Base-by-base conservation (phyloP, 2,329 filamentous ascomycete species). In the Dryadomyces sulphureus region DNA sequence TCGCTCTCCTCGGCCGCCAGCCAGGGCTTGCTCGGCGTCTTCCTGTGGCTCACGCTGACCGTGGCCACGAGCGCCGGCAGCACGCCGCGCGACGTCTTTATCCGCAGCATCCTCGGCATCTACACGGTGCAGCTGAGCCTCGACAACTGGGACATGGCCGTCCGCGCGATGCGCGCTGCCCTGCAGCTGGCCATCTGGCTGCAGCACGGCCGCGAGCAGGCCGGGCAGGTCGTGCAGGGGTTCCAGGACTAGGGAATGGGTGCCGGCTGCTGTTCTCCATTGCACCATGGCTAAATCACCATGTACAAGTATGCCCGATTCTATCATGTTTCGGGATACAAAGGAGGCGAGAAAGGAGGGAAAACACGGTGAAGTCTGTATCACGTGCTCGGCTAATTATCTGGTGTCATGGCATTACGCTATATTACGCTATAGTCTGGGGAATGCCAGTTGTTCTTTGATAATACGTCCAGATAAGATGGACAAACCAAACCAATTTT, bases 1-100 rank as follows among this genome's bases (percentile, higher is more conserved):
- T 63, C 66, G 2, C 57, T 72, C 30, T 56, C 59, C 24, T 7
- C 25, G n/a, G n/a, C n/a, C n/a, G n/a, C n/a, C 5, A 72, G 70
- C 69, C 66, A 67, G 48, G 55, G 59, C 2, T 59, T 69, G 21
- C 58, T 70, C 14, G 70, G 70, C 27, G 63, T 75, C 14, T 69
- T 69, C 45, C 57, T 64, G 43, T 74, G 70, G 70, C 56, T 70
- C 21, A 58, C 68, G 50, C 50, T 72, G 41, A 60, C 64, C 8
- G 56, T 72, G 9, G 58, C 63, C 16, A 32, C 49, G 5, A 48
- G 61, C 32, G 64, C 63, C 38, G 60, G 66, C 39, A 54, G 56
- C 4, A 60, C 60, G 12, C 57, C 63, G 2, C 63, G 65, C 22
- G 65, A 64, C 22, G 61, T 67, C 16, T 68, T 69, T 45, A 61